phyloP scores from a whole-genome alignment of 202 grass and related monocot species.

The Zoysia matrella region DNA sequence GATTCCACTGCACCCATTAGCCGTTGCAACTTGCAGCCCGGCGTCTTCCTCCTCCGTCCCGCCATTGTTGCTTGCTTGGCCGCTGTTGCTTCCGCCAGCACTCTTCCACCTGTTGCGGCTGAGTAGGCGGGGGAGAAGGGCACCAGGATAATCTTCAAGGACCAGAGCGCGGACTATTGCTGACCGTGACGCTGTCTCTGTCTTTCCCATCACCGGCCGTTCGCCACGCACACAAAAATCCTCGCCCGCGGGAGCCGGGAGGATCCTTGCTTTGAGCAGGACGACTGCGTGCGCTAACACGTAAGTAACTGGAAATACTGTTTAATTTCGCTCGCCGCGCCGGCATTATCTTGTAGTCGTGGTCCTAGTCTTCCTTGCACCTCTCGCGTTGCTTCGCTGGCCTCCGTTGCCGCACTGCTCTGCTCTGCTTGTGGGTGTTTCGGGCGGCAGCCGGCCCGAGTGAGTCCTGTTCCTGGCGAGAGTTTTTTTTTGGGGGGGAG shows the following conservation, averaged over 20 bases:
- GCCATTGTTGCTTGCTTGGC: slow-evolving; percentile 19
- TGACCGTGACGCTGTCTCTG: slow-evolving; percentile 26
- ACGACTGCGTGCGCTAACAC: slow-evolving; percentile 1
- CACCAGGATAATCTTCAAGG: neutral
- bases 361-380: neutral
- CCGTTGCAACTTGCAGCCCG: slow-evolving; percentile 9
- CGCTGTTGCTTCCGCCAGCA: neutral
- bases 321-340: neutral
- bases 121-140: neutral
- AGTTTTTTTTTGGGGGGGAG: too few species aligned
- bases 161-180: neutral
- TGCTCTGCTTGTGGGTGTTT: neutral
- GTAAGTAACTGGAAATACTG: slow-evolving; percentile 30
- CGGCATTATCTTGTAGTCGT: neutral
- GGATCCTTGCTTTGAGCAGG: slow-evolving; percentile 21
- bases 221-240: neutral
- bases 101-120: slow-evolving; percentile 2
- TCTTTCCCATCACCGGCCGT: neutral
- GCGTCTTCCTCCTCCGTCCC: neutral
- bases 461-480: slow-evolving; percentile 16
- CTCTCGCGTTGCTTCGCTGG: neutral
- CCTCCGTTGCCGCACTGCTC: neutral
- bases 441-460: neutral
- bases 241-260: neutral
- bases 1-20: slow-evolving; percentile 1